These are phyloP conservation scores for Ophiostoma sp. DNA, from an alignment of 2,329 filamentous ascomycete genomes.

Conservation along the genomic window DNA sequence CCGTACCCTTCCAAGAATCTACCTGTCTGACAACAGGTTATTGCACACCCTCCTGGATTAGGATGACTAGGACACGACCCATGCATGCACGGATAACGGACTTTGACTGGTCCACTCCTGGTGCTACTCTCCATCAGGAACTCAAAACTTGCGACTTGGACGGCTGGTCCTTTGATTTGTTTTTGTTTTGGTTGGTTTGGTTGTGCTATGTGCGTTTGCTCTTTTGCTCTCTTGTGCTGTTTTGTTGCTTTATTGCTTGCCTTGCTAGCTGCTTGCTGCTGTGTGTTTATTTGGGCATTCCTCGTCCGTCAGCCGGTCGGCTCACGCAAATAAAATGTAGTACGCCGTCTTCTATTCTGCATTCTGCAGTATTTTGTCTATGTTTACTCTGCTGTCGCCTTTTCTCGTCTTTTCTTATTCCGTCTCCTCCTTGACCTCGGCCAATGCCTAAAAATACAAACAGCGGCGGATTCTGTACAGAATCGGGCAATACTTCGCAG, in stretches of 20 bases:
- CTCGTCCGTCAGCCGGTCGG: no score
- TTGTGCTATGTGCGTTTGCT: not conserved
- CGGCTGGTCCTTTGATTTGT: constrained; percentile 7
- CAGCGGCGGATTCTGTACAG: no score
- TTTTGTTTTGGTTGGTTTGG: constrained; percentile 7
- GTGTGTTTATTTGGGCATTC: no score
- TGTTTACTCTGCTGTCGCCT: no score
- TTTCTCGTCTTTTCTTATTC: no score
- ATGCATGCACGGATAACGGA: constrained; percentile 23
- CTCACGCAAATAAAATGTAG: no score
- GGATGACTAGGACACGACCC: constrained; percentile 13
- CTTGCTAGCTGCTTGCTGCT: not conserved
- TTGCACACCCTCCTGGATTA: not conserved
- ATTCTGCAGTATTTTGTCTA: no score
- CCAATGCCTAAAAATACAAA: no score
- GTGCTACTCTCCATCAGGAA: constrained; percentile 21
- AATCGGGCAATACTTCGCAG: no score
- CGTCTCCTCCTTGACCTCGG: no score
- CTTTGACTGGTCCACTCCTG: constrained; percentile 19
- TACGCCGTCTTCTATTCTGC: no score
- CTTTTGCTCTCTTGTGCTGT: not conserved
- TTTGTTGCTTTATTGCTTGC: not conserved
- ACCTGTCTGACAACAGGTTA: not conserved
- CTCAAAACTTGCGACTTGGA: constrained; percentile 4
- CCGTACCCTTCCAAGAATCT: not conserved